Evolutionary conservation across 163 green algal genomes (phyloP).

Genomic region (Scenedesmus sp.): DNA sequence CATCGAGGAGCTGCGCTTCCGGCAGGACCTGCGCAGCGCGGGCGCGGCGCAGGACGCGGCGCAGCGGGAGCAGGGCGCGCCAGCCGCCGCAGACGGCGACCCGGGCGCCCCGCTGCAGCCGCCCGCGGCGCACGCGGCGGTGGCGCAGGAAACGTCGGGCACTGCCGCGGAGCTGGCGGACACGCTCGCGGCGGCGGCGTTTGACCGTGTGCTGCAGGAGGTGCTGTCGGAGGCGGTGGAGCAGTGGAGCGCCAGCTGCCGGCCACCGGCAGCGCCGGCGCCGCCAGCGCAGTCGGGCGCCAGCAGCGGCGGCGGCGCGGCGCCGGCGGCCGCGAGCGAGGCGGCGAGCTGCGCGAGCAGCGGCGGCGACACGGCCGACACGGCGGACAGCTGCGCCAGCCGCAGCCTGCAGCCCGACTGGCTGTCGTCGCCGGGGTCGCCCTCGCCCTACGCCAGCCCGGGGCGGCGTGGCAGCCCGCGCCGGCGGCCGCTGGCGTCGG

Average conservation of each 20-base stretch:
- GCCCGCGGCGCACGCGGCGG: background rate
- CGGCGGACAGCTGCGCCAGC: conserved; percentile 16
- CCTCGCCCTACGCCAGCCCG: background rate
- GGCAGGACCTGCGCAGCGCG: background rate
- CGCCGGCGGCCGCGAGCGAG: background rate
- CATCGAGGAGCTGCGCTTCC: background rate
- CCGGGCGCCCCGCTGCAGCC: background rate
- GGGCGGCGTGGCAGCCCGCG: too few relatives aligned
- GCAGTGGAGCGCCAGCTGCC: conserved; percentile 12
- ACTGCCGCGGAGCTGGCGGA: background rate
- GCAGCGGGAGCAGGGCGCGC: background rate
- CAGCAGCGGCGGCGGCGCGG: conserved; percentile 6
- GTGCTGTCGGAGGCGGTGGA: conserved; percentile 27
- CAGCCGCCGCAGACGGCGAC: background rate
- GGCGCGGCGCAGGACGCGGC: background rate
- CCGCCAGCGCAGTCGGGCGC: too few relatives aligned
- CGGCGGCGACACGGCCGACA: background rate
- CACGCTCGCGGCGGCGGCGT: background rate
- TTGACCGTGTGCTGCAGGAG: conserved; percentile 30
- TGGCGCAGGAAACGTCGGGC: background rate
- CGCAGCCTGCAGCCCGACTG: conserved; percentile 38
- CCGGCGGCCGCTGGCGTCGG: too few relatives aligned
- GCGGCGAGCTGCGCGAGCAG: background rate
- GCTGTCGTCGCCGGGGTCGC: conserved; percentile 1
- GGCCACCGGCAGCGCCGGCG: conserved; percentile 22